Base-by-base conservation (phyloP, 2,329 filamentous ascomycete species). In the Clonostachys chloroleuca region DNA sequence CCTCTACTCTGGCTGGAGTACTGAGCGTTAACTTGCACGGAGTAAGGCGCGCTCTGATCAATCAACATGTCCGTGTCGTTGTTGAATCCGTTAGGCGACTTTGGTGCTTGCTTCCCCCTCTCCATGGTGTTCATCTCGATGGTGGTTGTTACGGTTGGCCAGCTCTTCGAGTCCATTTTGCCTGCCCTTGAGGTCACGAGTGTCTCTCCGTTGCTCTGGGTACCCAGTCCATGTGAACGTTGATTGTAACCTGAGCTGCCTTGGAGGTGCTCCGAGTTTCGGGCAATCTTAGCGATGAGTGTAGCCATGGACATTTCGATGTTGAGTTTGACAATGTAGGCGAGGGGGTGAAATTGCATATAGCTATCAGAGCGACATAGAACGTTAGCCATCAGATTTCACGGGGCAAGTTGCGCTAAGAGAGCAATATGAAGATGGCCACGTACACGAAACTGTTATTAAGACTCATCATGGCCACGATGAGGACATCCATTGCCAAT, bases 241-340 rank as follows among this genome's bases (percentile, higher is more conserved):
- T n/a, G n/a, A 12, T 42, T 20, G 40, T 20, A 42, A 12, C 30
- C 40, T 42, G 18, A 24, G 14, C 13, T 42, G 14, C 18, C 13
- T n/a, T 24, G 17, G 40, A 4, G 4, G 14, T 20, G 14, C 30
- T 51, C 24, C 24, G 24, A 30, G 24, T 30, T 30, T 30, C 24
- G 24, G 2, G 61, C 61, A 17, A 72, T 60, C 45, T 66, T 68
- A 36, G 59, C 68, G 51, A 78, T 78, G 20, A 78, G 67, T 35
- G 71, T 69, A 44, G 75, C 73, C 73, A 78, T 77, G 12, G 69
- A 69, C 67, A 78, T 71, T 54, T 78, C 75, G 51, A 78, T 78
- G 52, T 78, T 73, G 36, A 78, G 64, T 48, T 78, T 78, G 42
- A 77, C 72, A n/a, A 72, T 66, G 52, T 77, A 78, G 12, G 73